A percentile compares a stretch with the other conserved stretches of the same genome.
phyloP scores from a whole-genome alignment of 768 basidiomycete species.

The Hericium coralloides region DNA sequence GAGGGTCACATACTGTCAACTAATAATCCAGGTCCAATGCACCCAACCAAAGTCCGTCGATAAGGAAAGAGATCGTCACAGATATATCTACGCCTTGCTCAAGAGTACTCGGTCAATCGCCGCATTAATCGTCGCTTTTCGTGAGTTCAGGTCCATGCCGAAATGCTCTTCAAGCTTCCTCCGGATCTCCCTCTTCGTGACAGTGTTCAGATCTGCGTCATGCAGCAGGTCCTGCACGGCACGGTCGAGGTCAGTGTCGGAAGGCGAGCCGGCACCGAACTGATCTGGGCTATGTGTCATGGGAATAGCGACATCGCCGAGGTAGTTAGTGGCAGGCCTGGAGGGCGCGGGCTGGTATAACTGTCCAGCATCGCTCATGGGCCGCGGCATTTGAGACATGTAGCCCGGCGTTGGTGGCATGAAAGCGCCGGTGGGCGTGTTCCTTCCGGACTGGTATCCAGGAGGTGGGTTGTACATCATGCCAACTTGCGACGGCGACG shows the following conservation, averaged over 20 bases:
- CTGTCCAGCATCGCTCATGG: constrained; percentile 13
- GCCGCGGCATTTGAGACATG: constrained; percentile 15
- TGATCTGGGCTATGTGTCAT: constrained; percentile 42
- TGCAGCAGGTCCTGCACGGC: constrained; percentile 68
- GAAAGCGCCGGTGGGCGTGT: constrained; percentile 44
- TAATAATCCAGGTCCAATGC: neutral
- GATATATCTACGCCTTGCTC: constrained; percentile 16
- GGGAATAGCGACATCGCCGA: constrained; percentile 57
- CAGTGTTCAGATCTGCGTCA: constrained; percentile 74
- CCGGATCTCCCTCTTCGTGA: constrained; percentile 90
- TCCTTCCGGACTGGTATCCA: constrained; percentile 71
- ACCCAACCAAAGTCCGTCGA: constrained; percentile 2
- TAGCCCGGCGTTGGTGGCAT: neutral
- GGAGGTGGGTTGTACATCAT: constrained; percentile 41
- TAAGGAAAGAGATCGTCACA: neutral
- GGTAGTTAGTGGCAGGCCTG: constrained; percentile 66
- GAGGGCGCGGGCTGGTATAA: constrained; percentile 59
- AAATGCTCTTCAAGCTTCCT: constrained; percentile 75
- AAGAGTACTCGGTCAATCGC: constrained; percentile 68
- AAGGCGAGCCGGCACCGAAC: constrained; percentile 38
- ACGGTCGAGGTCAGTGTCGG: constrained; percentile 63
- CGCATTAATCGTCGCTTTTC: constrained; percentile 68
- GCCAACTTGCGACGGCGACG: constrained; percentile 69
- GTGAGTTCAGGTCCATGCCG: constrained; percentile 63
- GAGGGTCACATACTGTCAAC: neutral